phyloP scores from a whole-genome alignment of 2,329 filamentous ascomycete genomes.

The Gaeumannomyces sp. region DNA sequence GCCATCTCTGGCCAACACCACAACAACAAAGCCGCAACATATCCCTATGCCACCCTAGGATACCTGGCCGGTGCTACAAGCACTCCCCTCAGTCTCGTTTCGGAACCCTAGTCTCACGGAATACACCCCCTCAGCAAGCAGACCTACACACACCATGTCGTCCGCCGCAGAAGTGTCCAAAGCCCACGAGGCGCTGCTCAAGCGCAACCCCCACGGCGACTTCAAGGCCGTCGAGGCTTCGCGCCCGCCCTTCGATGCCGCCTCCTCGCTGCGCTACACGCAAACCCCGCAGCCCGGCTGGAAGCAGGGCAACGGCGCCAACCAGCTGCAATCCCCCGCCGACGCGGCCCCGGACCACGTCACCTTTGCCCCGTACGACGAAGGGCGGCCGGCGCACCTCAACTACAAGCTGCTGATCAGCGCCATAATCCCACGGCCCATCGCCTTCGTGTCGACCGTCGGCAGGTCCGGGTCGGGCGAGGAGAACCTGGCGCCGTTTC shows the following conservation, averaged over 20 bases:
- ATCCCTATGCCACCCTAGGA: not conserved
- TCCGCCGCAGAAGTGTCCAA: conserved; percentile 7
- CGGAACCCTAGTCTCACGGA: not conserved
- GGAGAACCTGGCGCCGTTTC: conserved; percentile 80
- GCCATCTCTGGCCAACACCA: not conserved
- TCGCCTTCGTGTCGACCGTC: conserved; percentile 56
- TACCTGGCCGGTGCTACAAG: too few relatives aligned
- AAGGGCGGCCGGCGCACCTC: conserved; percentile 57
- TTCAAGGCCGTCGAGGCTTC: conserved; percentile 66
- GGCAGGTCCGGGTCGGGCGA: conserved; percentile 46
- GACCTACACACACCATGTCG: not conserved
- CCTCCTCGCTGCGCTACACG: conserved; percentile 46
- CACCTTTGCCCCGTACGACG: conserved; percentile 73
- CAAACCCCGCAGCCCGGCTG: conserved; percentile 61
- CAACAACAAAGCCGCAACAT: not conserved
- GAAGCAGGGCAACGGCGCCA: conserved; percentile 60
- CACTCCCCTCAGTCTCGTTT: not conserved
- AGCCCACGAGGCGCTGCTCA: conserved; percentile 24
- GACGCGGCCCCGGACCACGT: conserved; percentile 45
- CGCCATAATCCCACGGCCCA: conserved; percentile 74
- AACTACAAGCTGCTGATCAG: conserved; percentile 95
- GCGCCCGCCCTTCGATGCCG: conserved; percentile 52
- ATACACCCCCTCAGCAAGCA: not conserved
- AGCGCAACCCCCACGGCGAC: conserved; percentile 66
- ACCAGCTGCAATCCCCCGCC: conserved; percentile 33